phyloP scores from a whole-genome alignment of 164 flowering plant species.

The Vitis riparia region DNA sequence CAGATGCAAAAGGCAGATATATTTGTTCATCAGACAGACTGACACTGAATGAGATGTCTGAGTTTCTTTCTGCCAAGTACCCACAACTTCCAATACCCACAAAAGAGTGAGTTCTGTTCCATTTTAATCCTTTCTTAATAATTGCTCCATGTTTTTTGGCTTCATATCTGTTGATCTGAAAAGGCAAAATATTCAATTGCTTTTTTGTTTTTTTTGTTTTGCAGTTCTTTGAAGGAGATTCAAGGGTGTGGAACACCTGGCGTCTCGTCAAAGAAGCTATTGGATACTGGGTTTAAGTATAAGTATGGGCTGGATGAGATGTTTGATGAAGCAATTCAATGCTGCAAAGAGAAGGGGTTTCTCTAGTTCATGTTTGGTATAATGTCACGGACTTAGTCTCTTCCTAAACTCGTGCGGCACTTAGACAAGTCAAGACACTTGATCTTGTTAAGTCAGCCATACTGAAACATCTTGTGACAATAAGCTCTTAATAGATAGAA shows the following conservation, averaged over 20 bases:
- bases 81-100: constrained; percentile 10
- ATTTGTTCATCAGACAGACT: constrained; percentile 16
- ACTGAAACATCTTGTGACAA: no score
- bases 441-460: no score
- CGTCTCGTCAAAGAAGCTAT: constrained; percentile 38
- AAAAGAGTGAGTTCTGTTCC: constrained; percentile 9
- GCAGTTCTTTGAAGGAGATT: constrained; percentile 18
- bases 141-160: background rate
- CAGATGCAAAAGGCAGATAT: constrained; percentile 21
- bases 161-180: no score
- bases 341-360: constrained; percentile 18
- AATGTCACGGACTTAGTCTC: no score
- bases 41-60: constrained; percentile 3
- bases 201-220: background rate
- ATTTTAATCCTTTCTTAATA: background rate
- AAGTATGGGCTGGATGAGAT: constrained; percentile 41
- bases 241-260: constrained; percentile 3
- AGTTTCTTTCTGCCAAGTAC: constrained; percentile 11
- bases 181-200: no score
- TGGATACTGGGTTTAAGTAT: constrained; percentile 42
- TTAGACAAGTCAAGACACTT: no score
- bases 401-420: no score
- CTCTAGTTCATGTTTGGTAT: background rate
- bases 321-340: constrained; percentile 21
- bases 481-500: background rate